Conservation (phyloP, 306 rosid genomes). For the Acacia crassicarpa region DNA sequence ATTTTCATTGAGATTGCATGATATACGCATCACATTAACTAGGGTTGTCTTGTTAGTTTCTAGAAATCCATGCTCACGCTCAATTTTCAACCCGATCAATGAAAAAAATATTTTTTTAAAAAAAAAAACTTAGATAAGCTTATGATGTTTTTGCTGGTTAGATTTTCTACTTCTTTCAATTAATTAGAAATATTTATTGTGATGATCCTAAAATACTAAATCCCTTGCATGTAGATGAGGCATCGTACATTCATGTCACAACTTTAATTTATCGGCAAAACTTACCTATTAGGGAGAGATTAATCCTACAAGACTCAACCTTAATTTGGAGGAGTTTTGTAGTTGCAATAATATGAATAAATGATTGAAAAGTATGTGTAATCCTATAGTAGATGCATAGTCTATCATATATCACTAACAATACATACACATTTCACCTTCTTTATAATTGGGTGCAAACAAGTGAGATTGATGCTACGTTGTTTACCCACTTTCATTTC, state of each 20-base stretch:
- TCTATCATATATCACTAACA: slow-evolving; percentile 34
- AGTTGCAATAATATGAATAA: slow-evolving; percentile 28
- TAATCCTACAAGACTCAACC: slow-evolving; percentile 7
- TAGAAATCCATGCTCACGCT: background rate
- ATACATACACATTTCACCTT: slow-evolving; percentile 41
- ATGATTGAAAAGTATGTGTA: slow-evolving; percentile 26
- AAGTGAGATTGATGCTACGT: slow-evolving; percentile 16
- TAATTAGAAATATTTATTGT: background rate
- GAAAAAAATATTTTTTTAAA: no score
- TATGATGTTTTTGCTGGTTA: background rate
- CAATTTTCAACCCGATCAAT: background rate
- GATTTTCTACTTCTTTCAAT: background rate
- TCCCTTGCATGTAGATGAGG: slow-evolving; percentile 2
- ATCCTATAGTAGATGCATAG: slow-evolving; percentile 34
- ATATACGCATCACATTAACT: background rate
- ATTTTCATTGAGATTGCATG: slow-evolving; percentile 12
- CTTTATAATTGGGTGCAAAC: slow-evolving; percentile 5
- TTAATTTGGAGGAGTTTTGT: slow-evolving; percentile 23
- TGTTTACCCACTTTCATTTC: slow-evolving; percentile 29
- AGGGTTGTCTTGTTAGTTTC: background rate
- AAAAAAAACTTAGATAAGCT: background rate
- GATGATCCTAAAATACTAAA: background rate
- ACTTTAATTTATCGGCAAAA: slow-evolving; percentile 19
- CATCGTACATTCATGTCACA: slow-evolving; percentile 25
- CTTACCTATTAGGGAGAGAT: slow-evolving; percentile 20